Evolutionary conservation across 108 stramenopile species (phyloP).

Genomic region (Skeletonema marinoi): DNA sequence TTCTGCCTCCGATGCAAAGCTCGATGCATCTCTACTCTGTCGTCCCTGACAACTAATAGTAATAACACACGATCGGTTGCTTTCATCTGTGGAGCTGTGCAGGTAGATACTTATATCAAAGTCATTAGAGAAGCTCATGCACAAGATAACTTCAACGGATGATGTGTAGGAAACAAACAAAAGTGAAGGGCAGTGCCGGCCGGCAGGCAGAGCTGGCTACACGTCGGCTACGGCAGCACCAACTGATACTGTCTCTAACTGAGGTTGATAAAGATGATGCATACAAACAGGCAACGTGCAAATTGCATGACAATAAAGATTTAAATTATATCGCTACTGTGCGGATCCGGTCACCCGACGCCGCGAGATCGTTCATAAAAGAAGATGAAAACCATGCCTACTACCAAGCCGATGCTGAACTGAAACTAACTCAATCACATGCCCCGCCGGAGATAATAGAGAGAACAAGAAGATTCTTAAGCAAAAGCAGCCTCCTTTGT

Average conservation of each 20-base stretch:
- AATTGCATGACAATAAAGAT: neutral
- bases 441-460: neutral
- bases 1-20: too few species aligned
- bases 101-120: too few species aligned
- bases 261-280: neutral
- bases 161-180: too few species aligned
- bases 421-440: neutral
- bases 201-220: too few species aligned
- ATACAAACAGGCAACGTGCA: neutral
- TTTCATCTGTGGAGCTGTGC: too few species aligned
- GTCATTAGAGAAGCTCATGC: too few species aligned
- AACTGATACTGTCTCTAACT: neutral
- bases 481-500: constrained; percentile 59
- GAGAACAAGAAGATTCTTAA: neutral
- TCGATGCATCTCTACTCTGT: too few species aligned
- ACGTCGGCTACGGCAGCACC: too few species aligned
- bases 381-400: neutral
- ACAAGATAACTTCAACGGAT: neutral
- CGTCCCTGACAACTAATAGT: too few species aligned
- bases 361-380: neutral
- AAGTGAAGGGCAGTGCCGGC: too few species aligned
- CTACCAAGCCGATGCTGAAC: neutral
- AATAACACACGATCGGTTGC: too few species aligned
- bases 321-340: constrained; percentile 1
- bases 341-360: neutral